Evolutionary conservation across 1,139 yeast species (phyloP), one percentile per base, ranked within the genome.

Genomic region (Blastobotrys apis): DNA sequence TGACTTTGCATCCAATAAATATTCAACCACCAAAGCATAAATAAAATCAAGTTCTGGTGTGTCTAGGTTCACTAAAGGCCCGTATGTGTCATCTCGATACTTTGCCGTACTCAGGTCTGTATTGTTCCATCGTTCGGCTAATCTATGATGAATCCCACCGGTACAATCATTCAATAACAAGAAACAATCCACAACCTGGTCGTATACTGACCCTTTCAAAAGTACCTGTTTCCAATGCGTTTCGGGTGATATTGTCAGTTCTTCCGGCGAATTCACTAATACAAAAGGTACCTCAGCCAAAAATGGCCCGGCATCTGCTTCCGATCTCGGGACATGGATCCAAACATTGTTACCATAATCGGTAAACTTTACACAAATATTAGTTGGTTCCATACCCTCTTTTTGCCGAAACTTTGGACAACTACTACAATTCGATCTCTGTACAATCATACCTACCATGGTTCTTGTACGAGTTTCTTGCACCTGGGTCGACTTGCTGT

Each of bases 281-380:
- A 35, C 29, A 21, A n/a, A 19, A n/a, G 15, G 12, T 12, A 35
- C 19, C 21, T 23, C 21, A 3, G 25, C 39, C 19, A 3, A 10
- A 33, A 3, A 23, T 13, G 15, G 5, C 17, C n/a, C 6, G 16
- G 20, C 10, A 33, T 5, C n/a, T 35, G 15, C 8, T 4, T 22
- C 8, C 25, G 20, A 10, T 5, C 17, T 5, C 19, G 22, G 23
- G n/a, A 10, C 3, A 17, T 37, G 39, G 3, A 25, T 26, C 39
- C 39, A 37, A 22, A 17, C 3, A 23, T 37, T 37, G n/a, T 37
- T 37, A 4, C 39, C 39, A 16, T 37, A 23, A 22, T 26, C 32
- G 5, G 39, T 37, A 15, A 6, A 37, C 15, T 37, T 37, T 5
- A n/a, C 15, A 37, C 39, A 37, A 4, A 17, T 6, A 10, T 23